phyloP scores from a whole-genome alignment of 2,329 filamentous ascomycete genomes.

The Penicillium sp. region DNA sequence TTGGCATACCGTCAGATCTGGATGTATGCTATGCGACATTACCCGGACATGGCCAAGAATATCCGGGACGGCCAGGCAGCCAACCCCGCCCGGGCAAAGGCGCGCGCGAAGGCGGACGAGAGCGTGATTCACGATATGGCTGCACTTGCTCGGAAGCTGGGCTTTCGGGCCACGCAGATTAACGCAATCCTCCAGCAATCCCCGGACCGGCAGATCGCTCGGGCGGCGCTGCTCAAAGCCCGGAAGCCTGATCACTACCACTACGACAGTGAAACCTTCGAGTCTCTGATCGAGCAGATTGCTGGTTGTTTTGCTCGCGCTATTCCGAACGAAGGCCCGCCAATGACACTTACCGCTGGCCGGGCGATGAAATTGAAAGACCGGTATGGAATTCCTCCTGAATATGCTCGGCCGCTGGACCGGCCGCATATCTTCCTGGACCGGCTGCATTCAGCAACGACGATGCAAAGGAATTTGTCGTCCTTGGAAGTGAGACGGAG shows the following conservation, averaged over 20 bases:
- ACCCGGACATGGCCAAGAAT: slow-evolving; percentile 13
- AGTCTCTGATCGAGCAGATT: slow-evolving; percentile 16
- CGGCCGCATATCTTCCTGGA: slow-evolving; percentile 9
- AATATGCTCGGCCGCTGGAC: slow-evolving; percentile 5
- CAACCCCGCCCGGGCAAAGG: background rate
- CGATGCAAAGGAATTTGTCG: slow-evolving; percentile 6
- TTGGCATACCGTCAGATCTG: slow-evolving; percentile 15
- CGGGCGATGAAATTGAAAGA: slow-evolving; percentile 5
- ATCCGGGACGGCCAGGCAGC: background rate
- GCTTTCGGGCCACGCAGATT: slow-evolving; percentile 18
- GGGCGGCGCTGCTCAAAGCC: slow-evolving; percentile 18
- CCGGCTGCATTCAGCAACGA: slow-evolving; percentile 5
- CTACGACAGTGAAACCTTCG: slow-evolving; percentile 15
- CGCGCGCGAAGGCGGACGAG: slow-evolving; percentile 14
- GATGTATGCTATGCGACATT: slow-evolving; percentile 14
- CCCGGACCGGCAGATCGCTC: slow-evolving; percentile 20
- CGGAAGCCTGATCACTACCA: slow-evolving; percentile 15
- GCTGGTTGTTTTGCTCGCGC: slow-evolving; percentile 14
- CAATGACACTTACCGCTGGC: slow-evolving; percentile 2
- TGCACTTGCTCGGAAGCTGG: slow-evolving; percentile 15
- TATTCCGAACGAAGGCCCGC: slow-evolving; percentile 4
- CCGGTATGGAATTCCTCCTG: slow-evolving; percentile 8
- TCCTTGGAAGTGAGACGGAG: slow-evolving; percentile 10
- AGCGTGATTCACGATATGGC: slow-evolving; percentile 17
- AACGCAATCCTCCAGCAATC: slow-evolving; percentile 11